phyloP scores from a whole-genome alignment of 441 rosid genomes.

The Euphorbia corollata region DNA sequence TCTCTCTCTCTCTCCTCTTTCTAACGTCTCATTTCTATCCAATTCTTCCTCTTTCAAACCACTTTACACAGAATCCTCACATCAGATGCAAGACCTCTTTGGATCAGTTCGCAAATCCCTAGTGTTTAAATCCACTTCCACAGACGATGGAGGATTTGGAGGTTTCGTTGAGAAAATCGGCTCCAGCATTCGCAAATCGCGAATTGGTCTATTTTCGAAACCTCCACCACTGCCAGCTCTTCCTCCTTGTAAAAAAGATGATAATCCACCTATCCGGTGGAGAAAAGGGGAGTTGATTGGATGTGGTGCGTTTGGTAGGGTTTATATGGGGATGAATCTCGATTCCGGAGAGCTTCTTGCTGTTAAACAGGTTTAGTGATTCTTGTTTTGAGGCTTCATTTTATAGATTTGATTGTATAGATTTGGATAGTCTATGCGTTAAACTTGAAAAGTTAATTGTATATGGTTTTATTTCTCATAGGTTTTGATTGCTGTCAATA shows the following conservation, averaged over 20 bases:
- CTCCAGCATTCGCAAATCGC: conserved; percentile 72
- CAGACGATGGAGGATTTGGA: conserved; percentile 43
- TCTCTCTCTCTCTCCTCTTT: background rate
- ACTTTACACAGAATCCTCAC: background rate
- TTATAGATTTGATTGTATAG: background rate
- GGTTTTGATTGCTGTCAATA: conserved; percentile 79
- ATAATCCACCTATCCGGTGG: conserved; percentile 74
- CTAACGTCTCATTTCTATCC: conserved; percentile 25
- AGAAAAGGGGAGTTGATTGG: conserved; percentile 94
- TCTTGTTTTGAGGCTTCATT: background rate
- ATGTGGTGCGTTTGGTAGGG: conserved; percentile 90
- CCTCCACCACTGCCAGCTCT: conserved; percentile 37
- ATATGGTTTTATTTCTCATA: conserved; percentile 17
- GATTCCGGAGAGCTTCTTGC: conserved; percentile 99
- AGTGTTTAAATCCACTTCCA: conserved; percentile 52
- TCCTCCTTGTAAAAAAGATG: conserved; percentile 32
- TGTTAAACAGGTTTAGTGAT: conserved; percentile 63
- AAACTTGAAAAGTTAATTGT: background rate
- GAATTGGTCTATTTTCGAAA: conserved; percentile 59
- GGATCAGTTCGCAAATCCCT: conserved; percentile 95
- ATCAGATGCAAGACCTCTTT: conserved; percentile 65
- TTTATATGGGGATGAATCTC: conserved; percentile 99
- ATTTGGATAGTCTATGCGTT: background rate
- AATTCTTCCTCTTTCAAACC: conserved; percentile 4
- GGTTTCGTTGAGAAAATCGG: conserved; percentile 79